Conservation (phyloP, 176 grass and related monocot genomes). For the Miscanthus lutarioriparius region DNA sequence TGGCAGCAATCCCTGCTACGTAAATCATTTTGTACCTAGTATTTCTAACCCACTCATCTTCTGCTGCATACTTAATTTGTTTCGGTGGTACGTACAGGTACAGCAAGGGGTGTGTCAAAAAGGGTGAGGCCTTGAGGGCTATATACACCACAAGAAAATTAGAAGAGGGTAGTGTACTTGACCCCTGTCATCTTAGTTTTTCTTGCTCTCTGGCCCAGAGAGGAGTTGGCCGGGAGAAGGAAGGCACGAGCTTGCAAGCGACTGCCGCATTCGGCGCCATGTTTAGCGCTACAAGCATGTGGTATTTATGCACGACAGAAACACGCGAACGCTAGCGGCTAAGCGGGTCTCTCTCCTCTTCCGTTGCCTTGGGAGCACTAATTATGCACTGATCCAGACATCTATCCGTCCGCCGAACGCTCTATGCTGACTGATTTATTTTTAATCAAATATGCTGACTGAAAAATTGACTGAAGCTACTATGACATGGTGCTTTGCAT, state of each 20-base stretch:
- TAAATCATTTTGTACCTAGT: neutral
- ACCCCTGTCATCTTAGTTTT: neutral
- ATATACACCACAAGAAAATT: neutral
- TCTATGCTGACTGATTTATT: too few relatives aligned
- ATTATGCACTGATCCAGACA: neutral
- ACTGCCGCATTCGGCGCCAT: constrained; percentile 12
- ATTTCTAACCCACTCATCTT: neutral
- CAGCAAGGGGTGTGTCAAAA: too few relatives aligned
- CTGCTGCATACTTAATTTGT: neutral
- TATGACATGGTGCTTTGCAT: too few relatives aligned
- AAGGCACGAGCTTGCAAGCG: neutral
- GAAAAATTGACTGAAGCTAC: neutral
- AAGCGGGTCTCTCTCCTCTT: neutral
- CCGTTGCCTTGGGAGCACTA: neutral
- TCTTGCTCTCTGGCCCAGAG: neutral
- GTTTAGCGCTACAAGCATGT: neutral
- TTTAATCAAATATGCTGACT: too few relatives aligned
- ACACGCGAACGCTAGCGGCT: neutral
- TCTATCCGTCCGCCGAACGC: neutral
- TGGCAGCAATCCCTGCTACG: neutral
- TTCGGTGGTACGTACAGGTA: neutral
- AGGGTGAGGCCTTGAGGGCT: too few relatives aligned
- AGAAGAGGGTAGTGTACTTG: neutral
- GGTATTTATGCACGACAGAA: constrained; percentile 22
- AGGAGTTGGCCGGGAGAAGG: neutral